phyloP scores from a whole-genome alignment of 768 basidiomycete genomes.

The Sarcodon aspratus region DNA sequence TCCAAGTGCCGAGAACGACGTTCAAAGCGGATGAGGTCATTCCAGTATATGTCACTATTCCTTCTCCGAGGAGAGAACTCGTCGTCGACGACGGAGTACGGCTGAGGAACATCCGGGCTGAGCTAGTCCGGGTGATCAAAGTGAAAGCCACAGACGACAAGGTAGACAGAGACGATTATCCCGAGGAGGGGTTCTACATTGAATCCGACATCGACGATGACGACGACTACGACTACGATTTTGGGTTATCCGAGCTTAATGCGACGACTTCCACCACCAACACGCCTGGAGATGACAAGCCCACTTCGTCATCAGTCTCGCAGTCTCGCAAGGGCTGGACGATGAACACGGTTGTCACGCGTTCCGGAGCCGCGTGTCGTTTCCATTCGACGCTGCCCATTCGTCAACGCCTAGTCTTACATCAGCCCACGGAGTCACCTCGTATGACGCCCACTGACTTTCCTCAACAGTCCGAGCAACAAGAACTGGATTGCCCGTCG shows the following conservation, averaged over 20 bases:
- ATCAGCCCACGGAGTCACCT: constrained; percentile 32
- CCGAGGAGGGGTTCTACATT: constrained; percentile 5
- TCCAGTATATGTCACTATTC: constrained; percentile 71
- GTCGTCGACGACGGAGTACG: constrained; percentile 62
- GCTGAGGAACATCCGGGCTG: constrained; percentile 70
- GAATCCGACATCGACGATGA: constrained; percentile 18
- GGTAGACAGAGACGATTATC: constrained; percentile 2
- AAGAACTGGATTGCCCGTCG: constrained; percentile 56
- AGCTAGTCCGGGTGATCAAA: constrained; percentile 59
- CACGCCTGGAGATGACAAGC: constrained; percentile 1
- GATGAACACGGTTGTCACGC: constrained; percentile 38
- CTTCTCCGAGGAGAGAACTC: constrained; percentile 57
- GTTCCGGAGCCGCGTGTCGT: constrained; percentile 86
- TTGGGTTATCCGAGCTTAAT: constrained; percentile 15
- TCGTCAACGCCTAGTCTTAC: constrained; percentile 72
- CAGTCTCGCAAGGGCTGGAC: background rate
- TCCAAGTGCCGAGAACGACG: constrained; percentile 60
- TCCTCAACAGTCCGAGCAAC: constrained; percentile 34
- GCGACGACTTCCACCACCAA: background rate
- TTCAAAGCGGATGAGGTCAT: constrained; percentile 67
- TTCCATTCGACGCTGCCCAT: constrained; percentile 72
- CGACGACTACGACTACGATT: constrained; percentile 23
- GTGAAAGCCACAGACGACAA: constrained; percentile 29
- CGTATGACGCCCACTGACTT: constrained; percentile 25
- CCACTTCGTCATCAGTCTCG: background rate